A percentile compares a stretch with the other conserved stretches of the same genome.
These are phyloP conservation scores for Pseudonitzschia delicatissima DNA, from an alignment of 108 stramenopile species.

Conservation along the genomic window DNA sequence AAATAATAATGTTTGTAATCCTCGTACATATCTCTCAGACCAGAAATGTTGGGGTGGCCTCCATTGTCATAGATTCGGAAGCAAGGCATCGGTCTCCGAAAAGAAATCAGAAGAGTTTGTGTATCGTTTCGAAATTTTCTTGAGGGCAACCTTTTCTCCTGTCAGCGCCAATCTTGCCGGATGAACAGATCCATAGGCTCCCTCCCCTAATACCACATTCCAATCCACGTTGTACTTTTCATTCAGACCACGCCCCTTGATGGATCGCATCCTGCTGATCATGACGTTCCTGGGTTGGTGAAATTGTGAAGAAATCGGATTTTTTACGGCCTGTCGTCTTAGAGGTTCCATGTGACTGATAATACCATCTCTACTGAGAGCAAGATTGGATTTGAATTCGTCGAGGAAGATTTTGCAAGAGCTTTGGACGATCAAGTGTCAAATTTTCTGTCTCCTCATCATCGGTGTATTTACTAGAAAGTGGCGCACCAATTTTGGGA, in stretches of 20 bases:
- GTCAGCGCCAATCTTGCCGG: slow-evolving; percentile 57
- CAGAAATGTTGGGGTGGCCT: slow-evolving; percentile 75
- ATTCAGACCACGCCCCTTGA: slow-evolving; percentile 32
- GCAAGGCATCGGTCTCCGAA: slow-evolving; percentile 72
- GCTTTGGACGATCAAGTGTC: too few species aligned
- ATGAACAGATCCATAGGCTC: slow-evolving; percentile 78
- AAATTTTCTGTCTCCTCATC: too few species aligned
- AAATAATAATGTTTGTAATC: slow-evolving; percentile 63
- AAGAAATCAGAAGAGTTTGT: slow-evolving; percentile 67
- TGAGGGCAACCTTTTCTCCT: slow-evolving; percentile 79
- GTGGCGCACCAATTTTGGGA: too few species aligned
- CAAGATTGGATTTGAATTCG: background rate
- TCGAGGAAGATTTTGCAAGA: background rate
- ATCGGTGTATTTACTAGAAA: too few species aligned
- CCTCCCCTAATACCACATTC: slow-evolving; percentile 76
- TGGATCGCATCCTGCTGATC: slow-evolving; percentile 42
- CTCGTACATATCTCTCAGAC: slow-evolving; percentile 38
- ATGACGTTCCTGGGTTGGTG: slow-evolving; percentile 41
- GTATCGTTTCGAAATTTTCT: slow-evolving; percentile 80
- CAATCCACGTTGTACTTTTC: slow-evolving; percentile 79
- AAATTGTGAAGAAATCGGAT: background rate
- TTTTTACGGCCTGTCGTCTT: background rate
- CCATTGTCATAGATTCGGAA: slow-evolving; percentile 71
- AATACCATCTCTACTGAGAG: background rate
- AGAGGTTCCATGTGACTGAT: background rate